Evolutionary conservation across 495 filamentous ascomycete genomes (phyloP), one percentile per base, ranked within the genome.

Genomic region (Neurospora cerealis): DNA sequence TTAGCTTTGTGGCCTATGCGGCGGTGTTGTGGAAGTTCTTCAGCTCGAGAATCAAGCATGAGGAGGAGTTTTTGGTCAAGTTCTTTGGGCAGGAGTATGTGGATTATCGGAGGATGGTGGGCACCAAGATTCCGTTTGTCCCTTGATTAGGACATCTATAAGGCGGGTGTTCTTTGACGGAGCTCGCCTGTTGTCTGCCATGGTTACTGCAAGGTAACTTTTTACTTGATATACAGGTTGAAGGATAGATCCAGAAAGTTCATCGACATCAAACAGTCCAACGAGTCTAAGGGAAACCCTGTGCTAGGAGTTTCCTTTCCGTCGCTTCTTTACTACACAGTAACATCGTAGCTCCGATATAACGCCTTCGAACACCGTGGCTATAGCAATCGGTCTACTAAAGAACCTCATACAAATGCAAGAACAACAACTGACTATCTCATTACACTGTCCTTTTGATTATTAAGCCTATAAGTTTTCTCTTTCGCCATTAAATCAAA

Each of bases 71-170:
- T 70, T 84, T 99, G 37, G 81, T 95, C 39, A 79, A 79, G 7
- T 98, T 99, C 80, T 99, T 99, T 79, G 92, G 91, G 0, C 85
- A 91, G 5, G 91, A 96, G 28, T 99, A 99, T 82, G 81, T 88
- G 3, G 81, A 86, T 21, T 99, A 96, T 80, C 86, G 88, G 78
- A 85, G 86, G 46, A 82, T 81, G 73, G 91, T 95, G 28, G 89
- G 92, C 15, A 84, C 83, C 2, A 75, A 80, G 62, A 96, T 99
- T 76, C 96, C 95, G 0, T 92, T 94, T 79, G 88, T 92, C 19
- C 62, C 40, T 37, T 80, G 32, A 74, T 42, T 32, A 17, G 54
- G 54, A 13, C 24, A 17, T 62, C 54, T 17, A 7, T 62, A 32
- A 24, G 24, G 19, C 2, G 34, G 10, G 70, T 70, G 28, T 24